phyloP scores from a whole-genome alignment of 2,329 filamentous ascomycete species.

The Fusarium virguliforme region DNA sequence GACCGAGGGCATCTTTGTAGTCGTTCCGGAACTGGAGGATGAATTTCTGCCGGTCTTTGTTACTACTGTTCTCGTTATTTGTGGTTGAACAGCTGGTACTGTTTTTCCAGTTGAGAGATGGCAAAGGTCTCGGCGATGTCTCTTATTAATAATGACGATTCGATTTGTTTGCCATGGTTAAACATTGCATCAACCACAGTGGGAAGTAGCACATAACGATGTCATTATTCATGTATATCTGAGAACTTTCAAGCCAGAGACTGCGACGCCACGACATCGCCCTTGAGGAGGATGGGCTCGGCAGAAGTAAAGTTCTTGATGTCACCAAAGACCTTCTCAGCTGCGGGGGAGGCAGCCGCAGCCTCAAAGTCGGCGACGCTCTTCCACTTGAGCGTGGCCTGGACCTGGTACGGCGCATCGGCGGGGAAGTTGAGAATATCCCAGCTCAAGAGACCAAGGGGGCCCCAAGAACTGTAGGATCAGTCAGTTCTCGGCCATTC shows the following conservation, averaged over 20 bases:
- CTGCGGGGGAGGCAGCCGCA: constrained; percentile 26
- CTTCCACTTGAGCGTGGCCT: constrained; percentile 47
- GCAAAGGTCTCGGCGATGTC: no score
- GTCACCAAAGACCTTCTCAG: constrained; percentile 43
- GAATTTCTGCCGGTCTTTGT: no score
- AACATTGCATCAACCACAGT: no score
- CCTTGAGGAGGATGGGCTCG: constrained; percentile 46
- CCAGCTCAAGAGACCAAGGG: constrained; percentile 43
- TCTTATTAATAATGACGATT: no score
- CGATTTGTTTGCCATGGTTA: no score
- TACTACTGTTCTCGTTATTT: no score
- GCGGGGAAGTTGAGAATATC: constrained; percentile 42
- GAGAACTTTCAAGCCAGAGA: constrained; percentile 15
- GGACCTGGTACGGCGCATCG: constrained; percentile 45
- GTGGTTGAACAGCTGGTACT: no score
- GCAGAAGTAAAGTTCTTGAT: constrained; percentile 46
- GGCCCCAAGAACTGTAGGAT: constrained; percentile 39
- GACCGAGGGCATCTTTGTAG: background rate
- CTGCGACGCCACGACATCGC: constrained; percentile 32
- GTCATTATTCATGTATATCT: background rate
- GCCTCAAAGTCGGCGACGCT: constrained; percentile 39
- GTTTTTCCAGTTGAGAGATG: no score
- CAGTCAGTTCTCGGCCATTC: background rate
- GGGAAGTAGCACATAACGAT: background rate
- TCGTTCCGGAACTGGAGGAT: no score